A percentile compares a stretch with the other conserved stretches of the same genome.
Conservation (phyloP, 129 eudicot species). For the Pittosporum tobira region DNA sequence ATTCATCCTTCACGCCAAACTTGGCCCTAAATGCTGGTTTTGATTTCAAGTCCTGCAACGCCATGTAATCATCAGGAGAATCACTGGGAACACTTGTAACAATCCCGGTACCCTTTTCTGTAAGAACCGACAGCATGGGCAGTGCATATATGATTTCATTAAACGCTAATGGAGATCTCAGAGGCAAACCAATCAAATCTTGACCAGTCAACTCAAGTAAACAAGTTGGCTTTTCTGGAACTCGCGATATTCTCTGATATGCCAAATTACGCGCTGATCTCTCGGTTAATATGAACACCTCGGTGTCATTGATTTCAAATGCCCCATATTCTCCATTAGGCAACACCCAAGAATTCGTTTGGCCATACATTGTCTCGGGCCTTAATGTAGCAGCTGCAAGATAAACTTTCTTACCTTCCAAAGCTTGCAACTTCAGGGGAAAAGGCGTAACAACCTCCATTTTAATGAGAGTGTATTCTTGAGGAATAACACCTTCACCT, state of each 20-base stretch:
- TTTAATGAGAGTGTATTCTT: constrained; percentile 77
- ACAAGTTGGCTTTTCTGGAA: constrained; percentile 67
- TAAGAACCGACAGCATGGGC: constrained; percentile 79
- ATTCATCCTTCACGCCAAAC: constrained; percentile 64
- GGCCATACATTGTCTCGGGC: constrained; percentile 90
- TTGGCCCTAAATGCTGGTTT: constrained; percentile 75
- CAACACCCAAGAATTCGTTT: constrained; percentile 80
- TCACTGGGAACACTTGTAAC: constrained; percentile 93
- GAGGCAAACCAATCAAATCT: constrained; percentile 79
- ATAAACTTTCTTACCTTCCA: constrained; percentile 73
- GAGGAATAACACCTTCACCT: constrained; percentile 91
- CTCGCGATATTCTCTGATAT: constrained; percentile 52
- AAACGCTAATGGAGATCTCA: constrained; percentile 56
- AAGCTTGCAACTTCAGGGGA: constrained; percentile 55
- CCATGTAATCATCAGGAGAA: constrained; percentile 87
- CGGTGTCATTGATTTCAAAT: constrained; percentile 65
- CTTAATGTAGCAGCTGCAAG: constrained; percentile 85
- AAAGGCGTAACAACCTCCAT: constrained; percentile 84
- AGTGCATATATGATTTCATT: constrained; percentile 66
- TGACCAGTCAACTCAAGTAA: constrained; percentile 68
- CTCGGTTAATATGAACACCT: constrained; percentile 54
- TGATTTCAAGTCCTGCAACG: constrained; percentile 60
- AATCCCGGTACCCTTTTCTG: constrained; percentile 88
- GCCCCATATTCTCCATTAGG: constrained; percentile 88
- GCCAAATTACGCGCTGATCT: constrained; percentile 73